These are phyloP conservation scores for Physcomitrium patens DNA, from an alignment of 225 moss, liverwort and hornwort genomes.

Conservation along the genomic window DNA sequence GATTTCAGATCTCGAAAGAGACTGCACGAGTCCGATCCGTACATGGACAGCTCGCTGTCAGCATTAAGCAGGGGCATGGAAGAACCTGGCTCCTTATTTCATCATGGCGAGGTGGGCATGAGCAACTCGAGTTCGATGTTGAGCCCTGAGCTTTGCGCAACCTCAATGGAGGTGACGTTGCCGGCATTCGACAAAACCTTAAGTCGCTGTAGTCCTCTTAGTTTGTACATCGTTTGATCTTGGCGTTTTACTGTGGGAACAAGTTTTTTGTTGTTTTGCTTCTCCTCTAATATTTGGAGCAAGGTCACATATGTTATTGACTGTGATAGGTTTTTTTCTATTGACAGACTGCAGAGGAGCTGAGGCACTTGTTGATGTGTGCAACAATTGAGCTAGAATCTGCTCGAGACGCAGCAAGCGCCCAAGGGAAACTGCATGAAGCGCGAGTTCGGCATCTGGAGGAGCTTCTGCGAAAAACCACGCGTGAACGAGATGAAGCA, in stretches of 20 bases:
- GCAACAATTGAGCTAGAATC: constrained; percentile 75
- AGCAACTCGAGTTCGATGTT: constrained; percentile 45
- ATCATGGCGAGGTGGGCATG: constrained; percentile 52
- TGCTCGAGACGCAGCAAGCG: constrained; percentile 61
- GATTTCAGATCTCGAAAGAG: constrained; percentile 63
- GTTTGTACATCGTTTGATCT: neutral
- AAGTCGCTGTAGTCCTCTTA: neutral
- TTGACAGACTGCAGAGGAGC: constrained; percentile 69
- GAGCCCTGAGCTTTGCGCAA: constrained; percentile 43
- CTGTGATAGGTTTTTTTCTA: neutral
- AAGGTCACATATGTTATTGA: neutral
- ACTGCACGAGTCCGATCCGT: constrained; percentile 56
- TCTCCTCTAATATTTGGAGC: too few relatives aligned
- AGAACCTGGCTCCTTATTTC: constrained; percentile 50
- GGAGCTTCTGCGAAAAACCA: constrained; percentile 63
- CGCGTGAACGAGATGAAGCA: constrained; percentile 81
- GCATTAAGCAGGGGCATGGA: constrained; percentile 46
- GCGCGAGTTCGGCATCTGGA: constrained; percentile 84
- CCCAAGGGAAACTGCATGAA: constrained; percentile 69
- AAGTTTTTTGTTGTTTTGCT: neutral
- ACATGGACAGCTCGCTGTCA: constrained; percentile 49
- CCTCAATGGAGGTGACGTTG: constrained; percentile 49
- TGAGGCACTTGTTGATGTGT: constrained; percentile 65
- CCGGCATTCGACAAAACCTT: neutral
- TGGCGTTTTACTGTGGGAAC: neutral